These are phyloP conservation scores for Melampsora americana DNA, from an alignment of 1,284 basidiomycete genomes.

Conservation along the genomic window DNA sequence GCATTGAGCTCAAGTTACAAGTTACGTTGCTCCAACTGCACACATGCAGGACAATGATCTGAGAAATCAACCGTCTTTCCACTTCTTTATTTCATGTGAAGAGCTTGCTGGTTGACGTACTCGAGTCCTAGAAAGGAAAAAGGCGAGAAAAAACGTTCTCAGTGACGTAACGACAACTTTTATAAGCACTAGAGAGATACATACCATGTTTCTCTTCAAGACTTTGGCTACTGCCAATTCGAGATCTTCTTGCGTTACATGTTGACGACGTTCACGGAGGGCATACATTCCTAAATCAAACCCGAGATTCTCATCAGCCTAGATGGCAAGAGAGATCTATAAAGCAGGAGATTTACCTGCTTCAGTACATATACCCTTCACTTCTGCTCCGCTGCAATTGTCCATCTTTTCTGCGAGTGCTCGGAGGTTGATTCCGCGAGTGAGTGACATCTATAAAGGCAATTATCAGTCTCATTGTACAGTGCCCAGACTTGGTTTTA, in stretches of 20 bases:
- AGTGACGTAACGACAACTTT: background rate
- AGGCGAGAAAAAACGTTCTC: background rate
- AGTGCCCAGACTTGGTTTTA: background rate
- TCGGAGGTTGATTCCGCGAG: slow-evolving; percentile 93
- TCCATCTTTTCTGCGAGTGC: slow-evolving; percentile 98
- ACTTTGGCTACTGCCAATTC: slow-evolving; percentile 94
- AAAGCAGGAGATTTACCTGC: slow-evolving; percentile 64
- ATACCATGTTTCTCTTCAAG: slow-evolving; percentile 52
- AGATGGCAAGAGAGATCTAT: background rate
- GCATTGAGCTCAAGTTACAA: background rate
- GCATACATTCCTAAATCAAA: slow-evolving; percentile 85
- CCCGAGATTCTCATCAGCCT: background rate
- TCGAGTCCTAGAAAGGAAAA: slow-evolving; percentile 16
- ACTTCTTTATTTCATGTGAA: slow-evolving; percentile 12
- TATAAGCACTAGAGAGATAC: background rate
- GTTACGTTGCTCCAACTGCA: background rate
- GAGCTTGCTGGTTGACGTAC: slow-evolving; percentile 34
- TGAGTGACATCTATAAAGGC: slow-evolving; percentile 78
- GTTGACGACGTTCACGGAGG: slow-evolving; percentile 85
- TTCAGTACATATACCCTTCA: slow-evolving; percentile 96
- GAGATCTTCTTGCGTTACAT: slow-evolving; percentile 97
- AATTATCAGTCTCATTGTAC: background rate
- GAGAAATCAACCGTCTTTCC: background rate
- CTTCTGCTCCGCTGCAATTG: slow-evolving; percentile 88
- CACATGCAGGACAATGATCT: background rate